A percentile compares a stretch with the other conserved stretches of the same genome.
These are phyloP conservation scores for Kwoniella mangroviensis DNA, from an alignment of 768 basidiomycete species.

Conservation along the genomic window DNA sequence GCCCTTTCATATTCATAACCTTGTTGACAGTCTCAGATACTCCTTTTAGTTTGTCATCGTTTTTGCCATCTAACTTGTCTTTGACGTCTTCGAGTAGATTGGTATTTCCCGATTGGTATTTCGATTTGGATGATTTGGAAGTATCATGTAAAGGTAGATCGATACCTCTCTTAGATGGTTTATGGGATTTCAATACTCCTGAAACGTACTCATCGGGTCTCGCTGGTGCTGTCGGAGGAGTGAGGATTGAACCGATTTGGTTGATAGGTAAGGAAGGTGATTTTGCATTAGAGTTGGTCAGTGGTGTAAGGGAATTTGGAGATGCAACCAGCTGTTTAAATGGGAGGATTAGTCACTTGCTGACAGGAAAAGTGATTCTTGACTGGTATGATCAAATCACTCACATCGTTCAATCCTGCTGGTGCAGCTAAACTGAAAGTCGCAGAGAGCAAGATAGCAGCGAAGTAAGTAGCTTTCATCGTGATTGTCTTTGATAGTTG, in stretches of 20 bases:
- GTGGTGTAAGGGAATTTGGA: neutral
- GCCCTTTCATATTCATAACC: too few species aligned
- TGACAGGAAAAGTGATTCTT: too few species aligned
- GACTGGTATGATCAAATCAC: neutral
- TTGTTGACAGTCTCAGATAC: neutral
- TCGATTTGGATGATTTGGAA: neutral
- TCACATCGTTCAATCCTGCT: slow-evolving; percentile 12
- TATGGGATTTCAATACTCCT: slow-evolving; percentile 5
- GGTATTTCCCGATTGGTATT: neutral
- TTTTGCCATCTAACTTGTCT: neutral
- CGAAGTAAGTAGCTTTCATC: slow-evolving; percentile 19
- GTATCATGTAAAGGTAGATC: neutral
- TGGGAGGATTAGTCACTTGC: too few species aligned
- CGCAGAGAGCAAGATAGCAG: slow-evolving; percentile 13
- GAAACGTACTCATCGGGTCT: slow-evolving; percentile 20
- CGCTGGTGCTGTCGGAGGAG: neutral
- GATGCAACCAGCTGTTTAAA: neutral
- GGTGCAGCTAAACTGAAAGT: slow-evolving; percentile 7
- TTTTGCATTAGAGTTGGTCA: neutral
- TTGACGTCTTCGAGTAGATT: neutral
- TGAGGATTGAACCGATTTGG: slow-evolving; percentile 1
- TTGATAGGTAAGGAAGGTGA: neutral
- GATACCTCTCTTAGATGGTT: neutral
- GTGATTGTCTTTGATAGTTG: neutral
- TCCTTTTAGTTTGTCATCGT: neutral